phyloP scores from a whole-genome alignment of 129 eudicot genomes.

The Pulicaria dysenterica region DNA sequence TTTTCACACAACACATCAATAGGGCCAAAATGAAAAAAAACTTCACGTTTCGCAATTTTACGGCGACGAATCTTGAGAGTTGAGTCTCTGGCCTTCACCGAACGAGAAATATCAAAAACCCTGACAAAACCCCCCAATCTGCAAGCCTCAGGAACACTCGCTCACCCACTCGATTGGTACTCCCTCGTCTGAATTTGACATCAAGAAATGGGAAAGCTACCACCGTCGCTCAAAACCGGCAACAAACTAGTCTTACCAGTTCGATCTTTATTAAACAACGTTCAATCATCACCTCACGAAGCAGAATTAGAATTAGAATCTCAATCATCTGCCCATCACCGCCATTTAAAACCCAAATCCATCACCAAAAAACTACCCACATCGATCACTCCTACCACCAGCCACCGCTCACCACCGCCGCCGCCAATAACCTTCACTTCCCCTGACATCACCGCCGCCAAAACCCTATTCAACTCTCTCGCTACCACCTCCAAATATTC shows the following conservation, averaged over 20 bases:
- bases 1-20: too few relatives aligned
- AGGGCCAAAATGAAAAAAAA: too few relatives aligned
- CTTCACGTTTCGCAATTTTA: too few relatives aligned
- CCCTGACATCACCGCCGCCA: constrained; percentile 72
- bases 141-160: not conserved
- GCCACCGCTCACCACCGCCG: constrained; percentile 19
- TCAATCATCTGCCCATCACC: constrained; percentile 13
- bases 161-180: not conserved
- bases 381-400: constrained; percentile 1
- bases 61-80: too few relatives aligned
- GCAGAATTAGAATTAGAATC: constrained; percentile 9
- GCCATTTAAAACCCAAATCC: constrained; percentile 31
- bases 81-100: too few relatives aligned
- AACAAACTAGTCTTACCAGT: constrained; percentile 33
- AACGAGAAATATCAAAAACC: not conserved
- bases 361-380: constrained; percentile 25
- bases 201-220: constrained; percentile 60
- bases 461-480: constrained; percentile 65
- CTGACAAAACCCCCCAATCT: constrained; percentile 19
- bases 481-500: constrained; percentile 24
- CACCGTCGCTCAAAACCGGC: constrained; percentile 41
- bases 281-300: constrained; percentile 25
- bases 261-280: constrained; percentile 16
- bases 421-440: constrained; percentile 48
- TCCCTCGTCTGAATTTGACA: not conserved